Base-by-base conservation (phyloP, 805 yeast genomes). In the Saitoella complicata region DNA sequence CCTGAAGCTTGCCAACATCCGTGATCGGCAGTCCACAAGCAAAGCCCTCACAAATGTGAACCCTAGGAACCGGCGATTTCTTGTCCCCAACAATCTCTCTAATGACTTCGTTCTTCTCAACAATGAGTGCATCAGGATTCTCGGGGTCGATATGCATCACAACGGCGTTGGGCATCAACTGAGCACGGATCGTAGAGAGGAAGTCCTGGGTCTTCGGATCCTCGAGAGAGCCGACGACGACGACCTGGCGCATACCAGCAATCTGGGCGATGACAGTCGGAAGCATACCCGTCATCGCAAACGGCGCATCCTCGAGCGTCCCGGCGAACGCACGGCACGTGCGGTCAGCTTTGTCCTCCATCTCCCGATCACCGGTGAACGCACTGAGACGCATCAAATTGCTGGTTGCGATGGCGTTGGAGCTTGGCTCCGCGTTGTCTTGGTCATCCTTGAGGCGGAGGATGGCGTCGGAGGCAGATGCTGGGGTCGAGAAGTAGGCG, bases 371-470 rank as follows among this genome's bases (percentile, higher is more conserved):
- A 13, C 44, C 46, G 29, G 51, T 38, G 38, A 53, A 44, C n/a
- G 46, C 41, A 2, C 45, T 45, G n/a, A 63, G 56, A 6, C 62
- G 46, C 40, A 39, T 45, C 30, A 64, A 51, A 44, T 64, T 64
- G 31, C 38, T 31, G 3, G 57, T 55, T 0, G 67, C 53, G 0
- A 64, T 51, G 9, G 64, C 63, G 42, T 64, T 61, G 13, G 65
- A 51, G 31, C 62, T 55, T 1, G 68, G 68, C 48, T 60, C 66
- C 1, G 63, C 62, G 13, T 58, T 45, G 43, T 64, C 68, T 37
- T 58, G 58, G 10, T 58, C 61, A 41, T 49, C 46, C 51, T 64
- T 63, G 39, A 65, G 62, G n/a, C 65, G 51, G 49, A 59, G 51
- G 12, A 59, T 51, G 21, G 61, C 31, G 13, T 40, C 51, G 8